phyloP scores from a whole-genome alignment of 1,139 yeast species.

The Geotrichum aggregatum region DNA sequence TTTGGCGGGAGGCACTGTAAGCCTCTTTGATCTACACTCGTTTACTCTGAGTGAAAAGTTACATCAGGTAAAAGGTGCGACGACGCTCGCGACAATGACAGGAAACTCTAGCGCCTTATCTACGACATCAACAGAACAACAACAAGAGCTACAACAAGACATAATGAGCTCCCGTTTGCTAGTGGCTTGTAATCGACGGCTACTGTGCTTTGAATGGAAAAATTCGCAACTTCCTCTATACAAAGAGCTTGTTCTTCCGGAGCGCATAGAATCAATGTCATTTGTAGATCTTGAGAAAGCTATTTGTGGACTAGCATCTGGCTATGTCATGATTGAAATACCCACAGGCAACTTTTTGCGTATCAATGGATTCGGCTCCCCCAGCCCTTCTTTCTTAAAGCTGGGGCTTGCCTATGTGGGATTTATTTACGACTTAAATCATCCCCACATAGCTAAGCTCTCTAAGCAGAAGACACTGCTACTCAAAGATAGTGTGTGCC shows the following conservation, averaged over 20 bases:
- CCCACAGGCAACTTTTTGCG: constrained; percentile 1
- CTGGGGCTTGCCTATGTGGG: constrained; percentile 29
- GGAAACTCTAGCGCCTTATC: no score
- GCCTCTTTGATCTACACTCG: constrained; percentile 37
- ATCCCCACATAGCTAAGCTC: constrained; percentile 24
- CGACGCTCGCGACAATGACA: constrained; percentile 32
- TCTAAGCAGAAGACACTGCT: constrained; percentile 27
- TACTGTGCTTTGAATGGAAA: constrained; percentile 41
- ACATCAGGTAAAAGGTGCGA: constrained; percentile 38
- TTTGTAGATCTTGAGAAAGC: constrained; percentile 38
- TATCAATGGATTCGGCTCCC: constrained; percentile 8
- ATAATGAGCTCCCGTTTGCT: constrained; percentile 34
- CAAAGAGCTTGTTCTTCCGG: constrained; percentile 38
- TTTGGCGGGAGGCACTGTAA: constrained; percentile 36
- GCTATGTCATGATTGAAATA: constrained; percentile 30
- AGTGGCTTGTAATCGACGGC: constrained; percentile 37
- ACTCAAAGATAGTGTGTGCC: constrained; percentile 29
- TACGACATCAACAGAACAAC: no score
- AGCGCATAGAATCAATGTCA: constrained; percentile 37
- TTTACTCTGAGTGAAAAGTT: constrained; percentile 36
- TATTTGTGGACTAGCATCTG: constrained; percentile 37
- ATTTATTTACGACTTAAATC: constrained; percentile 23
- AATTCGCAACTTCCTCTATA: constrained; percentile 35
- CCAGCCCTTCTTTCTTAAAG: constrained; percentile 19
- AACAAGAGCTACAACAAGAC: constrained; percentile 4